Conservation (phyloP, 495 filamentous ascomycete genomes). For the Penicillium angulare region DNA sequence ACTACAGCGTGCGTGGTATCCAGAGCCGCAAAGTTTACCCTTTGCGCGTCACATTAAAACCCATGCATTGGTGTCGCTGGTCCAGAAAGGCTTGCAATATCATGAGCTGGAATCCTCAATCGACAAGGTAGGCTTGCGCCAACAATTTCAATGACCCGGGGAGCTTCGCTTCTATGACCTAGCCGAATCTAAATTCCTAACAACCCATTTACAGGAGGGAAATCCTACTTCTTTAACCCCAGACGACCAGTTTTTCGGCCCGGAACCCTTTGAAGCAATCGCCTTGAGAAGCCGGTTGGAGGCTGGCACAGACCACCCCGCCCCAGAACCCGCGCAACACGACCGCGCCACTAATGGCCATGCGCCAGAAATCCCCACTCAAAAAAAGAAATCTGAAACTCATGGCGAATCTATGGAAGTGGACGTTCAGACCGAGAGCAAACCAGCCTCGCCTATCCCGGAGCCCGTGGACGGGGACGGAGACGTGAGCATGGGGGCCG, state of each 20-base stretch:
- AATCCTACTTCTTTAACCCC: conserved; percentile 37
- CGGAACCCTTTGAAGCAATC: conserved; percentile 39
- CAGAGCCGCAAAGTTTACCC: conserved; percentile 68
- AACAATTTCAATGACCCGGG: neutral
- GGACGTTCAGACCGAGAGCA: conserved; percentile 30
- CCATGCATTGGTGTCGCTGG: conserved; percentile 69
- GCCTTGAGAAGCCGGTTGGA: conserved; percentile 29
- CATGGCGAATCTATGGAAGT: conserved; percentile 57
- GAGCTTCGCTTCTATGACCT: no score
- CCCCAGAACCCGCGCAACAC: conserved; percentile 38
- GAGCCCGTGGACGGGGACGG: conserved; percentile 39
- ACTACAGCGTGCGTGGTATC: conserved; percentile 79
- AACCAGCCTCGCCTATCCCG: conserved; percentile 12
- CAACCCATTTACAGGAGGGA: conserved; percentile 38
- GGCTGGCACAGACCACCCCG: conserved; percentile 32
- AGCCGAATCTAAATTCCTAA: conserved; percentile 15
- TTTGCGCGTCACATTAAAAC: conserved; percentile 74
- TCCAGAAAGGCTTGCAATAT: conserved; percentile 77
- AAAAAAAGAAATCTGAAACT: conserved; percentile 52
- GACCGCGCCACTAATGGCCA: conserved; percentile 48
- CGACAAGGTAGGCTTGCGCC: conserved; percentile 53
- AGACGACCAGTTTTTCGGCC: conserved; percentile 51
- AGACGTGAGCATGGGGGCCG: conserved; percentile 44
- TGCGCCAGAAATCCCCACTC: conserved; percentile 27
- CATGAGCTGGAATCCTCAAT: conserved; percentile 64